phyloP scores from a whole-genome alignment of 768 basidiomycete species.

The Trametopsis cervina region DNA sequence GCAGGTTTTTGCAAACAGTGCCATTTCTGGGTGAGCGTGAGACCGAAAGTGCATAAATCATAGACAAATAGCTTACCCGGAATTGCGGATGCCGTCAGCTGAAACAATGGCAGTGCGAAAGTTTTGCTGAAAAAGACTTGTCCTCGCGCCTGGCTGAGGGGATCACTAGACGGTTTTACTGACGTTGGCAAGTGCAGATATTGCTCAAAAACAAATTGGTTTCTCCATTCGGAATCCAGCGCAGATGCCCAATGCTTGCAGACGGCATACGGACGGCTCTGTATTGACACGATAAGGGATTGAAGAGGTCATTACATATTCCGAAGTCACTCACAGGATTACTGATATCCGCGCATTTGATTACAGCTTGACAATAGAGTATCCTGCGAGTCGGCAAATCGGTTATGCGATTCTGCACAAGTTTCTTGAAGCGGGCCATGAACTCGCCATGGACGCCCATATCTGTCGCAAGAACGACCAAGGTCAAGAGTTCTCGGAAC shows the following conservation, averaged over 20 bases:
- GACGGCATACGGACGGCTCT: constrained; percentile 91
- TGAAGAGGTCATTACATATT: no score
- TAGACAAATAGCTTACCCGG: constrained; percentile 49
- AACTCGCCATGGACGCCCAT: constrained; percentile 88
- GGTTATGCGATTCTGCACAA: constrained; percentile 31
- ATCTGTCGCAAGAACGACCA: constrained; percentile 88
- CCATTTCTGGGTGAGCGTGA: constrained; percentile 45
- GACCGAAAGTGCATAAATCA: background rate
- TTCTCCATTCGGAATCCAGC: constrained; percentile 84
- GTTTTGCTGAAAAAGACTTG: constrained; percentile 86
- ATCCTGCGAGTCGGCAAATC: constrained; percentile 43
- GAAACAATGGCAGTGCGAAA: constrained; percentile 81
- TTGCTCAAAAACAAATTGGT: constrained; percentile 82
- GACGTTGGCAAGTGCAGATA: constrained; percentile 63
- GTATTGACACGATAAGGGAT: no score
- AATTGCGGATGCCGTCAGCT: constrained; percentile 62
- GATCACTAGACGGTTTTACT: constrained; percentile 39
- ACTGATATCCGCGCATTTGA: constrained; percentile 98
- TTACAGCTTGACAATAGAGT: constrained; percentile 80
- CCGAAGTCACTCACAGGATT: constrained; percentile 82
- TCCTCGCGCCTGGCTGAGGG: constrained; percentile 63
- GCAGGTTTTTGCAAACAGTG: constrained; percentile 60
- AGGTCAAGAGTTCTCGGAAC: constrained; percentile 70
- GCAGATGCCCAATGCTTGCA: constrained; percentile 91
- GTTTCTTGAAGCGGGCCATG: constrained; percentile 56